Evolutionary conservation across 2,329 filamentous ascomycete genomes (phyloP), one percentile per base, ranked within the genome.

Genomic region (Talaromyces sp.): DNA sequence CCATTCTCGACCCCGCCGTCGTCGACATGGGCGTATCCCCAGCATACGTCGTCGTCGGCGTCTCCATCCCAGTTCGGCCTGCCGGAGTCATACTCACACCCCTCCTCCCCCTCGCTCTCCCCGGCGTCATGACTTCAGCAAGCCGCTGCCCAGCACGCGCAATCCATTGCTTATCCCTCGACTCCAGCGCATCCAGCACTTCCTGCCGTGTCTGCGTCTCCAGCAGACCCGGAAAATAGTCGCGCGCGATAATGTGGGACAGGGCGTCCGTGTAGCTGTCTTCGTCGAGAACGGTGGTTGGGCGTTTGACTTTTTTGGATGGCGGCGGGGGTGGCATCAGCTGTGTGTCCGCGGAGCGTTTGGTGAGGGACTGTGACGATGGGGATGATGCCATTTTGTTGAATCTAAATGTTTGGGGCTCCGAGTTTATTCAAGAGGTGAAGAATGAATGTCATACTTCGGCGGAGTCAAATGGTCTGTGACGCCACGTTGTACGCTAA

Each of bases 201-300:
- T 99, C 94, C 72, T 92, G 88, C 73, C 97, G 92, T 0, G 88
- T 88, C 68, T 96, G 87, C 14, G 87, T 88, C 72, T 97, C 92
- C 4, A 92, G 79, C 0, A 99, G 81, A 0, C 93, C 94, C 0
- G 94, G 94, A 69, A 97, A 99, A 80, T 96, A 99, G 80, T 99
- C 94, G 65, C 94, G 87, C 10, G 91, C 91, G 64, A 99, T 96
- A 71, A 99, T 97, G 67, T 94, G 88, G 0, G 92, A 96, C 29
- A 99, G 81, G 0, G 90, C 89, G 61, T 92, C 87, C 2, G 91
- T 94, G 75, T 99, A 99, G 57, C 89, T 87, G 67, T 99, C 93
- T 80, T 99, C 94, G 73, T 96, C 91, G 29, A 99, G 84, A 29
- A 97, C 87, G 63, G 88, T 89, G 63, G 88, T 87, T 0, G 94